Conservation (phyloP, 1,284 basidiomycete species). For the Ustilago loliicola region DNA sequence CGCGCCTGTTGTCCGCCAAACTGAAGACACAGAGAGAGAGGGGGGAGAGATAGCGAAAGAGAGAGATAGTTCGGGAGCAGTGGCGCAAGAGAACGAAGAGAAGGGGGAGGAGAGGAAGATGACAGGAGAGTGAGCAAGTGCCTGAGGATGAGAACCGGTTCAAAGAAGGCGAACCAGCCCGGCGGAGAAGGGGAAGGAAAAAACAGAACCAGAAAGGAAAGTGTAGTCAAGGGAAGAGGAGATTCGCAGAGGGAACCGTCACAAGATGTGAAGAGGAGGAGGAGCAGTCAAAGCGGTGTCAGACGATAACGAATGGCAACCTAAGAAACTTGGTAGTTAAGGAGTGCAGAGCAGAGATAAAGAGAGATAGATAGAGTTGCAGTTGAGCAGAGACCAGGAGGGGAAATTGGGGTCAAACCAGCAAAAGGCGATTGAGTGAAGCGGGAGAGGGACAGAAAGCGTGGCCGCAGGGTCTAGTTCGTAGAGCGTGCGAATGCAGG, state of each 20-base stretch:
- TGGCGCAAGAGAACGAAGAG: not conserved
- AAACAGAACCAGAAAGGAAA: constrained; percentile 1
- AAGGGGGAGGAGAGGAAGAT: not conserved
- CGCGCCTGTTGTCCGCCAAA: constrained; percentile 6
- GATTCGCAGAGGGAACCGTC: not conserved
- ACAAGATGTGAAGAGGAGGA: not conserved
- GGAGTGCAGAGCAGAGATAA: not conserved
- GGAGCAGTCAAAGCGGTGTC: not conserved
- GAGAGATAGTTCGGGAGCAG: constrained; percentile 7
- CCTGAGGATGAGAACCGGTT: not conserved
- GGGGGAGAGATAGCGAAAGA: not conserved
- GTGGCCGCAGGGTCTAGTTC: constrained; percentile 6
- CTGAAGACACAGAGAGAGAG: not conserved
- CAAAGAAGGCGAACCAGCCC: constrained; percentile 10
- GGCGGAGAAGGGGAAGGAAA: constrained; percentile 10
- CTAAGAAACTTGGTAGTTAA: constrained; percentile 6
- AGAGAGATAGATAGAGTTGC: not conserved
- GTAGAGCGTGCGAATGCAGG: constrained; percentile 1
- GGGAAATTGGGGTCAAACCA: not conserved
- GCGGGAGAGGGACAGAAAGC: not conserved
- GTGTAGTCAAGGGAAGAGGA: not conserved
- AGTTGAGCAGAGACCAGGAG: constrained; percentile 1
- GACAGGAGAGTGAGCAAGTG: constrained; percentile 1
- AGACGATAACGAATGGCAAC: not conserved
- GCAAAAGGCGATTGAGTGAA: not conserved